Percentiles rank a stretch among this genome's conserved stretches.
These are phyloP conservation scores for Spirogloea muscicola DNA, from an alignment of 139 green algal species.

Conservation along the genomic window DNA sequence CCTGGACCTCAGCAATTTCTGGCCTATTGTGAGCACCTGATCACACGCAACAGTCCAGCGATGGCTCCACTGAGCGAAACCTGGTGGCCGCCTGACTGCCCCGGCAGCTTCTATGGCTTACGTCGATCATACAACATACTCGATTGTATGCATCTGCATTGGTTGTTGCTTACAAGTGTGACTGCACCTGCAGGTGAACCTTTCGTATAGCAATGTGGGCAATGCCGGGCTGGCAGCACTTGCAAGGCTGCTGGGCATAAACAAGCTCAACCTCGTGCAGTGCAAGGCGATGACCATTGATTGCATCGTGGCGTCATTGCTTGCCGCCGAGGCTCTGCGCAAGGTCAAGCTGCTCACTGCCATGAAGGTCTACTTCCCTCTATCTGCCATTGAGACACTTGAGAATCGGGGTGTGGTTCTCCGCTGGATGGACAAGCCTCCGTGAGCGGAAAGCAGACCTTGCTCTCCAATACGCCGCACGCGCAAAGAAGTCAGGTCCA, in stretches of 20 bases:
- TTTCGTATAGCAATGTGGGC: constrained; percentile 14
- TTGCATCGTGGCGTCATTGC: not conserved
- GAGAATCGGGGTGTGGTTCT: constrained; percentile 17
- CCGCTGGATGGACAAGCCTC: constrained; percentile 40
- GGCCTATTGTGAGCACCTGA: not conserved
- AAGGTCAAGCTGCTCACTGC: constrained; percentile 27
- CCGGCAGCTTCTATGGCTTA: not conserved
- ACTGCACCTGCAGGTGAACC: constrained; percentile 26
- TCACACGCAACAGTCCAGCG: not conserved
- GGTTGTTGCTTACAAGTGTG: not conserved
- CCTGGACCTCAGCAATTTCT: not conserved
- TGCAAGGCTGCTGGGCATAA: constrained; percentile 19
- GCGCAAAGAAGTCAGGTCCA: too few species aligned
- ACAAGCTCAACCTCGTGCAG: constrained; percentile 34
- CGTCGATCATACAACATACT: not conserved
- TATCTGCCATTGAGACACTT: not conserved
- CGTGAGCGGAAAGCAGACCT: too few species aligned
- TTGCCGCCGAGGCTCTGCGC: constrained; percentile 4
- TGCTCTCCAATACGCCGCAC: too few species aligned
- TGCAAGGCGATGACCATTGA: constrained; percentile 6
- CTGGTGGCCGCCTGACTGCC: not conserved
- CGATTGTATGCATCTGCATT: not conserved
- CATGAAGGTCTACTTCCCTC: not conserved
- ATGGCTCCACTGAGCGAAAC: not conserved
- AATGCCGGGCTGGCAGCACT: constrained; percentile 17